Evolutionary conservation across 441 rosid species (phyloP).

Genomic region (Erodium trifolium): DNA sequence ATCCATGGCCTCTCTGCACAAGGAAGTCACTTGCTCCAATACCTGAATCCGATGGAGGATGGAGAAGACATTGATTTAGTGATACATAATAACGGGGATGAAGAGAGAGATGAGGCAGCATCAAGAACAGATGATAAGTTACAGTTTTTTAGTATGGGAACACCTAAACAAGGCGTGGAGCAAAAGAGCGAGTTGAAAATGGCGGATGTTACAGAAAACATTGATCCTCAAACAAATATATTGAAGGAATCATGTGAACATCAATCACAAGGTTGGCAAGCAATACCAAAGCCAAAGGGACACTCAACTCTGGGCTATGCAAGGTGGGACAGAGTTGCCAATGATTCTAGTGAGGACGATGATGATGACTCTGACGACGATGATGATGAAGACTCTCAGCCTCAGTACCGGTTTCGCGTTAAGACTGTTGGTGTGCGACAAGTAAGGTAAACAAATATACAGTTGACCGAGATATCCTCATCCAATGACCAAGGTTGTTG

Average conservation of each 20-base stretch:
- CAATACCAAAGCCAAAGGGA: constrained; percentile 94
- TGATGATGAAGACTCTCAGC: constrained; percentile 44
- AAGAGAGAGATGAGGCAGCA: constrained; percentile 12
- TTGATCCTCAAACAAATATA: constrained; percentile 26
- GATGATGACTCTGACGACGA: constrained; percentile 46
- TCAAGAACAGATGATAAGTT: constrained; percentile 24
- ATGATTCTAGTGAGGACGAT: constrained; percentile 68
- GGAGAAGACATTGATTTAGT: constrained; percentile 16
- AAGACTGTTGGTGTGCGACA: constrained; percentile 66
- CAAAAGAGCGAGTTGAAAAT: constrained; percentile 13
- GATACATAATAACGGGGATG: constrained; percentile 8
- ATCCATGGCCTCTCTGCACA: constrained; percentile 21
- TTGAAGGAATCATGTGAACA: constrained; percentile 30
- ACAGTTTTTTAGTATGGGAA: constrained; percentile 10
- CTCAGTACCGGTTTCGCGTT: constrained; percentile 75
- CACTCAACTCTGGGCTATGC: constrained; percentile 79
- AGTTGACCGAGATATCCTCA: no score
- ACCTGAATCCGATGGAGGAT: constrained; percentile 76
- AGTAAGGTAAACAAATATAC: constrained; percentile 43
- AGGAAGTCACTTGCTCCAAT: constrained; percentile 91
- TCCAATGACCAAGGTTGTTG: no score
- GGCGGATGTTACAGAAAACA: no score
- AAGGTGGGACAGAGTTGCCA: constrained; percentile 75
- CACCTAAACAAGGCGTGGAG: constrained; percentile 20
- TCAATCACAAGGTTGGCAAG: constrained; percentile 64